phyloP scores from a whole-genome alignment of 2,329 filamentous ascomycete genomes.

The Lasiodiplodia sp. region DNA sequence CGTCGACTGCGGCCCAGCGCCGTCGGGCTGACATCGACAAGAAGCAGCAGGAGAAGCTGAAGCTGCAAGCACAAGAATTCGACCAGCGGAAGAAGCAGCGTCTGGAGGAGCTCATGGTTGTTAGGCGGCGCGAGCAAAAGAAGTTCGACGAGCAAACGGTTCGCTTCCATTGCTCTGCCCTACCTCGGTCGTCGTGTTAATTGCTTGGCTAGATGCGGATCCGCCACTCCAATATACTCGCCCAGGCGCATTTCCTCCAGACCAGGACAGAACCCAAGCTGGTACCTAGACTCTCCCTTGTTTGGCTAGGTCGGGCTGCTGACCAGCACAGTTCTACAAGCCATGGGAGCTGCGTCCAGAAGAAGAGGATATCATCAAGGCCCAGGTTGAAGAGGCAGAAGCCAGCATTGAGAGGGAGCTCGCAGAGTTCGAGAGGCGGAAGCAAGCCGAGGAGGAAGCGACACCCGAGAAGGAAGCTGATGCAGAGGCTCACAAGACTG shows the following conservation, averaged over 20 bases:
- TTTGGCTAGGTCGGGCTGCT: background rate
- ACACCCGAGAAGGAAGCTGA: slow-evolving; percentile 1
- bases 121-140: slow-evolving; percentile 73
- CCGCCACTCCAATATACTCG: slow-evolving; percentile 74
- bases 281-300: slow-evolving; percentile 55
- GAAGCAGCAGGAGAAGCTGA: slow-evolving; percentile 78
- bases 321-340: slow-evolving; percentile 73
- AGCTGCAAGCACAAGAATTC: slow-evolving; percentile 75
- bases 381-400: slow-evolving; percentile 73
- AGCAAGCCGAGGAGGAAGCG: slow-evolving; percentile 33
- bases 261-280: slow-evolving; percentile 76
- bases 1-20: slow-evolving; percentile 63
- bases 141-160: slow-evolving; percentile 80
- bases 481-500: slow-evolving; percentile 9
- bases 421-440: slow-evolving; percentile 63
- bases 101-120: slow-evolving; percentile 65
- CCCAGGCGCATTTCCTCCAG: slow-evolving; percentile 74
- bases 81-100: slow-evolving; percentile 71
- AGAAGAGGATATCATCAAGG: slow-evolving; percentile 74
- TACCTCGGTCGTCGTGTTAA: slow-evolving; percentile 28
- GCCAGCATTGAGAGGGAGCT: slow-evolving; percentile 69
- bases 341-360: slow-evolving; percentile 77
- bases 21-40: slow-evolving; percentile 82
- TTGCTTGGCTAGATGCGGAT: slow-evolving; percentile 68
- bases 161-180: slow-evolving; percentile 46